Conservation (phyloP, 306 rosid species). For the Astragalus membranaceus region DNA sequence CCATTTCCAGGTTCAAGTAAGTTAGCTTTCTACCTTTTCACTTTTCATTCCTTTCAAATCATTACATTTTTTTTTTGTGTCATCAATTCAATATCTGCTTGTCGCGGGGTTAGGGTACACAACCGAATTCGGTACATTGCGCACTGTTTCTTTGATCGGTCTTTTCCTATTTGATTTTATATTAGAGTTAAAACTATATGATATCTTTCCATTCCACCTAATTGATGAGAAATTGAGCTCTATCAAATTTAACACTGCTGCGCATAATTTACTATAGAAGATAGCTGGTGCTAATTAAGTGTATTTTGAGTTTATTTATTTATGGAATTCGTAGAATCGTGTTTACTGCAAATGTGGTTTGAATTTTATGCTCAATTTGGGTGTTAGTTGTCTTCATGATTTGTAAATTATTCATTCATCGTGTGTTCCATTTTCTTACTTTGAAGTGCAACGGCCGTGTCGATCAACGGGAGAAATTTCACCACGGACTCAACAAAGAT, state of each 20-base stretch:
- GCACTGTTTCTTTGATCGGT: not conserved
- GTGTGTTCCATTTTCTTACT: conserved; percentile 12
- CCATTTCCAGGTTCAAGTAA: conserved; percentile 45
- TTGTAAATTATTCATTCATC: not conserved
- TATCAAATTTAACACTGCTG: not conserved
- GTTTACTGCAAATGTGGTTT: not conserved
- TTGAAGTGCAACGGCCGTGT: conserved; percentile 43
- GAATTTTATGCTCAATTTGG: not conserved
- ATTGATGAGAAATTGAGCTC: not conserved
- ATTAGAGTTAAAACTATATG: not conserved
- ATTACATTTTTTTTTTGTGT: not conserved
- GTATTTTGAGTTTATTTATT: not conserved
- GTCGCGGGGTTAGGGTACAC: not conserved
- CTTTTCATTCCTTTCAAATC: not conserved
- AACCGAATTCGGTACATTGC: not conserved
- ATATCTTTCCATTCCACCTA: not conserved
- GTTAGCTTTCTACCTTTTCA: not conserved
- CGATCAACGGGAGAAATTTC: conserved; percentile 44
- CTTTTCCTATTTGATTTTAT: not conserved
- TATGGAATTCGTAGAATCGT: not conserved
- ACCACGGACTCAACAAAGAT: conserved; percentile 58
- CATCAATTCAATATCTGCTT: not conserved
- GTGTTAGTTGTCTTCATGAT: conserved; percentile 3
- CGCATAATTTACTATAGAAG: not conserved
- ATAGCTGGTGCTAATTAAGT: not conserved